Evolutionary conservation across 2,329 filamentous ascomycete genomes (phyloP).

Genomic region (Corniculantispora saksenae): DNA sequence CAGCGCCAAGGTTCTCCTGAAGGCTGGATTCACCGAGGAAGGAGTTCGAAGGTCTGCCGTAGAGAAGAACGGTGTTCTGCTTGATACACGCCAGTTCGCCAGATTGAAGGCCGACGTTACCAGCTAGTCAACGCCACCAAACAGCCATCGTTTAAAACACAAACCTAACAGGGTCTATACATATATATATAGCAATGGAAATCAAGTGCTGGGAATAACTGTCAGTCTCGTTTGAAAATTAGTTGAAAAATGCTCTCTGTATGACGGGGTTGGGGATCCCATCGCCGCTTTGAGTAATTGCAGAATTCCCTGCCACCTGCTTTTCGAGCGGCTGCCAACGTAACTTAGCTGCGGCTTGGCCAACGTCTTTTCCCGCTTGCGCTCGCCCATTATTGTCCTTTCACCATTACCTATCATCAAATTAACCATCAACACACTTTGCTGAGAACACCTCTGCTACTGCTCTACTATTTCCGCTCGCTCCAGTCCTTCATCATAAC

Average conservation of each 20-base stretch:
- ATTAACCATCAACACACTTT: background rate
- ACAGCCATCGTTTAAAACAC: background rate
- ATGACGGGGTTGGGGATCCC: background rate
- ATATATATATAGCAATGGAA: background rate
- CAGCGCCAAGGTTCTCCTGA: slow-evolving; percentile 33
- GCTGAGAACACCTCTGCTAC: background rate
- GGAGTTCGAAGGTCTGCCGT: slow-evolving; percentile 21
- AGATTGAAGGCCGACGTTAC: background rate
- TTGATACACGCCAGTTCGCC: slow-evolving; percentile 36
- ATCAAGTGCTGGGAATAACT: too few species aligned
- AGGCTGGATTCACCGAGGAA: background rate
- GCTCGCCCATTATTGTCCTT: background rate
- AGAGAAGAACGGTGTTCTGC: slow-evolving; percentile 37
- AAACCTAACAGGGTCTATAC: background rate
- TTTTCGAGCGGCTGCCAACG: slow-evolving; percentile 14
- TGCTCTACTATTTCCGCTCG: background rate
- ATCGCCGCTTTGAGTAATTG: slow-evolving; percentile 7
- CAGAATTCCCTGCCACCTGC: slow-evolving; percentile 11
- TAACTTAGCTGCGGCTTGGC: background rate
- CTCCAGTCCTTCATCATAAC: background rate
- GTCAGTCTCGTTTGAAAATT: too few species aligned
- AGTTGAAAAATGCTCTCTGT: background rate
- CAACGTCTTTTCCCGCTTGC: slow-evolving; percentile 5
- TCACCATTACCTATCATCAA: slow-evolving; percentile 7
- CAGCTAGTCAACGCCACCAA: background rate